Evolutionary conservation across 2,329 filamentous ascomycete genomes (phyloP), one percentile per base, ranked within the genome.

Genomic region (Stylonectria norvegica): DNA sequence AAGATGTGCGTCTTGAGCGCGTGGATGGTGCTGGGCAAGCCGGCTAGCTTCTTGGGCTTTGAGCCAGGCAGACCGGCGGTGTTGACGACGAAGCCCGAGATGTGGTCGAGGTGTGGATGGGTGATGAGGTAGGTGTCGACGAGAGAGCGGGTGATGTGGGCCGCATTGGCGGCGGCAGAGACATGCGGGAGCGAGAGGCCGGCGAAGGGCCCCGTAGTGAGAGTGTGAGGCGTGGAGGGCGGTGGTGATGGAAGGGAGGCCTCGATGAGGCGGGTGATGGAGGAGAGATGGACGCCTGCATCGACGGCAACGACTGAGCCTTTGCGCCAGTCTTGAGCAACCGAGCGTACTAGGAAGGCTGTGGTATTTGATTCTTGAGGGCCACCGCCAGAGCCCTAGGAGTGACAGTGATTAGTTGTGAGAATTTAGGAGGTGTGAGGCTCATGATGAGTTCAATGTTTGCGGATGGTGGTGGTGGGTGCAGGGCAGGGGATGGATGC

Each of bases 41-140:
- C 91, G 1, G 91, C 89, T 11, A 98, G 72, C 17, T 85, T 81
- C 65, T 97, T 98, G 0, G 89, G 88, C 19, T 83, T 80, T 2
- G 85, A 79, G 20, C 86, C 86, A 20, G 88, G 84, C 15, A 94
- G 79, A 3, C 86, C 84, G 5, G 93, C 90, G 0, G 91, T 96
- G 63, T 97, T 97, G 62, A 97, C 84, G 20, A 93, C 87, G 52
- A 97, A 87, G 9, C 86, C 93, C 15, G 87, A 83, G 16, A 97
- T 82, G 64, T 98, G 93, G 58, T 98, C 93, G 1, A 98, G 76
- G 66, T 98, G 93, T n/a, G 93, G 88, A 63, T 98, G 93, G 0
- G 91, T 98, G 56, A 98, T 89, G 47, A 97, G 79, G 58, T 91
- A 93, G 0, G 89, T 86, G 32, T 91, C 88, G 42, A 98, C 79